Base-by-base conservation (phyloP, 352 stramenopile species). In the Phytophthora fragariaefolia region DNA sequence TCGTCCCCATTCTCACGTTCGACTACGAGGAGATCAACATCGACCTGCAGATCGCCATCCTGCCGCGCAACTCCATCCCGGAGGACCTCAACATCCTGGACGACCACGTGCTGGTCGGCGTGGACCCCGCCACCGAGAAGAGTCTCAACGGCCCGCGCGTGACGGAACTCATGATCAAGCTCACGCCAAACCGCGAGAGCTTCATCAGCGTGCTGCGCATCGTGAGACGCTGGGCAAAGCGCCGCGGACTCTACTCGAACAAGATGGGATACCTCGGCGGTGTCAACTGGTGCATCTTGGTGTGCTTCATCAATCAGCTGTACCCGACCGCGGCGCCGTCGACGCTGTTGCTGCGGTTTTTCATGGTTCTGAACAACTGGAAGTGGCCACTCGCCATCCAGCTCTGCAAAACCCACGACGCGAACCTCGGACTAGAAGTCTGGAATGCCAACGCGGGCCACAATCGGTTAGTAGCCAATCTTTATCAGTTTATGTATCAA, bases 1-100 rank as follows among this genome's bases (percentile, higher is more conserved):
- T 97, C 17, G 97, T 99, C 55, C 97, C 97, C 2, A 98, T 99
- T 69, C 87, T 99, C 47, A 99, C 97, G 15, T 99, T 99, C 70
- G 97, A 99, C 82, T 99, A 98, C 69, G 95, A 99, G 68, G 97
- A 98, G 53, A 97, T 99, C 69, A 99, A 99, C 69, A 99, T 99
- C 65, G 98, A 99, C 87, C 77, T 99, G 18, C 87, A 99, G 52
- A 99, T 99, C 74, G 97, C 97, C 12, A 92, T 97, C 40, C 66
- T 99, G 17, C 96, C 97, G 49, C 76, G 91, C 51, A 96, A 96
- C 40, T 89, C 84, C 22, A 96, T 99, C 42, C 87, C 92, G 5
- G 83, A 96, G 45, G 83, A 96, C 63, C 53, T 97, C 18, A 96
- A 97, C 72, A 96, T 98, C 18, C 63, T 97, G 52, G 91, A 97